Evolutionary conservation across 495 filamentous ascomycete species (phyloP).

Genomic region (Penicillium manginii): DNA sequence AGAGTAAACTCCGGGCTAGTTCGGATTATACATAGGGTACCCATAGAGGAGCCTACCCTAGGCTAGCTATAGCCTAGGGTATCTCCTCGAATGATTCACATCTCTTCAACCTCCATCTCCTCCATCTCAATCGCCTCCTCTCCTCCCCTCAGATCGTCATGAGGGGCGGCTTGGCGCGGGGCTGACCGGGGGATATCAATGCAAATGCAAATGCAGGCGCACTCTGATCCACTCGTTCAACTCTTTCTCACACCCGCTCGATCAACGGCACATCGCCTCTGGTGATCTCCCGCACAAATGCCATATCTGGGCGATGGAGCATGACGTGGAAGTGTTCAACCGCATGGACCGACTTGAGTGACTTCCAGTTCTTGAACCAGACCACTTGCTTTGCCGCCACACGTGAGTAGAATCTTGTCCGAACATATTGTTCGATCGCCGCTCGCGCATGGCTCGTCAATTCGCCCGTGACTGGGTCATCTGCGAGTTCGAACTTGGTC

Average conservation of each 20-base stretch:
- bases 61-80: too few relatives aligned
- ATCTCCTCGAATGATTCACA: too few relatives aligned
- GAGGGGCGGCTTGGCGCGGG: constrained; percentile 31
- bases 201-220: neutral
- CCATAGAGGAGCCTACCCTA: too few relatives aligned
- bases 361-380: constrained; percentile 91
- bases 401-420: constrained; percentile 59
- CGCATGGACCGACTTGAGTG: constrained; percentile 78
- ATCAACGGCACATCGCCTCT: constrained; percentile 69
- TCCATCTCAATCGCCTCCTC: too few relatives aligned
- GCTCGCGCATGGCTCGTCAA: constrained; percentile 63
- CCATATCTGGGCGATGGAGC: constrained; percentile 72
- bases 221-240: constrained; percentile 9
- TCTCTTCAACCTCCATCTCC: too few relatives aligned
- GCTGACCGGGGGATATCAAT: constrained; percentile 10
- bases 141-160: constrained; percentile 20
- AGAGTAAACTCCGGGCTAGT: neutral
- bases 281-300: constrained; percentile 73
- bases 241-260: constrained; percentile 15
- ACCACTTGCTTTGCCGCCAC: constrained; percentile 59
- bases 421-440: constrained; percentile 71
- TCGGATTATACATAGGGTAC: neutral
- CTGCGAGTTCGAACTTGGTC: constrained; percentile 84
- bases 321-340: constrained; percentile 97
- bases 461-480: constrained; percentile 65